Conservation (phyloP, 345 rosid genomes). For the Aquilaria yunnanensis region DNA sequence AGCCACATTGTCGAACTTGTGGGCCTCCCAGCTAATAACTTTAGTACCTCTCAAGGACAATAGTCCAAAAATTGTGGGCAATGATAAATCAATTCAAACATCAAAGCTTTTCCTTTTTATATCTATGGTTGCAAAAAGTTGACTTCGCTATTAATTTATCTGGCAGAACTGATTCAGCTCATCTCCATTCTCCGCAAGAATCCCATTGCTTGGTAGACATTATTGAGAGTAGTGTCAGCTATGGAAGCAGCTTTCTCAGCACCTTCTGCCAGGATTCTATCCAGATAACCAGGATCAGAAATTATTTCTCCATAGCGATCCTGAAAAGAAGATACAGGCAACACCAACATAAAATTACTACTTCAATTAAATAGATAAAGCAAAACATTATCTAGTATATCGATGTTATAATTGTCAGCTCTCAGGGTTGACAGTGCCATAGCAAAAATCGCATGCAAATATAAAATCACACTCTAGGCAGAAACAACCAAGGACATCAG, state of each 20-base stretch:
- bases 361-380: background rate
- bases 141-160: constrained; percentile 9
- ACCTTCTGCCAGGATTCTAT: constrained; percentile 56
- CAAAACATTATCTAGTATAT: background rate
- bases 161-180: constrained; percentile 15
- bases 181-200: constrained; percentile 33
- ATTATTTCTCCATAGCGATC: constrained; percentile 60
- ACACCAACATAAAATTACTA: background rate
- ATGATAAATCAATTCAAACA: constrained; percentile 13
- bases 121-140: constrained; percentile 10
- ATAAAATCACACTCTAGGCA: too few species aligned
- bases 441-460: too few species aligned
- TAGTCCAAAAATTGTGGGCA: constrained; percentile 20
- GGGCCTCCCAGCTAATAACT: constrained; percentile 11
- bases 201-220: constrained; percentile 81
- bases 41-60: constrained; percentile 17
- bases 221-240: constrained; percentile 53
- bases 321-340: constrained; percentile 23
- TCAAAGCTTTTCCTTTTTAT: background rate
- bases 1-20: constrained; percentile 17
- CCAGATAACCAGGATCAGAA: constrained; percentile 58
- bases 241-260: constrained; percentile 53
- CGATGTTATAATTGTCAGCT: too few species aligned
- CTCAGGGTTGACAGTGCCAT: too few species aligned
- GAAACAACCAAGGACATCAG: background rate